Evolutionary conservation across 2,329 filamentous ascomycete genomes (phyloP).

Genomic region (Colletotrichum trifolii): DNA sequence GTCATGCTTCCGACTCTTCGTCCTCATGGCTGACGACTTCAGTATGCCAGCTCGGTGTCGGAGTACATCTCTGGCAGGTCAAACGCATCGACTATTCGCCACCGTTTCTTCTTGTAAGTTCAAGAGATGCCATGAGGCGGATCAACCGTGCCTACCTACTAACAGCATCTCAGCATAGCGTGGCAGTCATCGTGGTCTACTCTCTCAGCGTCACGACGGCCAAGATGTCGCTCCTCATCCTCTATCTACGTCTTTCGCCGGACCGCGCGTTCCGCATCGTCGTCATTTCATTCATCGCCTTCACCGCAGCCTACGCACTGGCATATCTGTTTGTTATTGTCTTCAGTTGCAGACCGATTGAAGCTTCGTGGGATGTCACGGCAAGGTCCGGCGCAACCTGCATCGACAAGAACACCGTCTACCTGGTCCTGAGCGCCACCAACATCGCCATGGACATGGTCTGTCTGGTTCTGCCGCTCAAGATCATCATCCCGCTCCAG

Average conservation of each 20-base stretch:
- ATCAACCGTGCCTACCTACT: too few relatives aligned
- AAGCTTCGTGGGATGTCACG: constrained; percentile 29
- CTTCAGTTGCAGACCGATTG: constrained; percentile 23
- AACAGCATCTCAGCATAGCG: constrained; percentile 1
- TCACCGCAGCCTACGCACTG: constrained; percentile 46
- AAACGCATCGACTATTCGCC: constrained; percentile 19
- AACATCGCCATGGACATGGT: constrained; percentile 35
- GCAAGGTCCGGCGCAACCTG: constrained; percentile 4
- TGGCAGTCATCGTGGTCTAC: constrained; percentile 21
- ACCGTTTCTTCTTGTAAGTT: constrained; percentile 16
- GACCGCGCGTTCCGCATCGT: constrained; percentile 44
- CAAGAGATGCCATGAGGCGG: too few relatives aligned
- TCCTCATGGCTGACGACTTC: background rate
- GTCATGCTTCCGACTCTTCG: background rate
- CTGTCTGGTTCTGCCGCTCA: constrained; percentile 31
- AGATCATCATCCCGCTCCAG: constrained; percentile 32
- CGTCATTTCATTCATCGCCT: constrained; percentile 42
- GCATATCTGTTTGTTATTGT: constrained; percentile 40
- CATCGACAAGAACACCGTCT: constrained; percentile 23
- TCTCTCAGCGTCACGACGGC: constrained; percentile 33
- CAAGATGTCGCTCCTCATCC: constrained; percentile 34
- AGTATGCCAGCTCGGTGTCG: constrained; percentile 29
- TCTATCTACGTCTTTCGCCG: constrained; percentile 40
- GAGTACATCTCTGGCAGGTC: constrained; percentile 31
- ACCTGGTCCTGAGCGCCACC: constrained; percentile 26